phyloP scores from a whole-genome alignment of 2,329 filamentous ascomycete species.

The Diaporthe destruens region DNA sequence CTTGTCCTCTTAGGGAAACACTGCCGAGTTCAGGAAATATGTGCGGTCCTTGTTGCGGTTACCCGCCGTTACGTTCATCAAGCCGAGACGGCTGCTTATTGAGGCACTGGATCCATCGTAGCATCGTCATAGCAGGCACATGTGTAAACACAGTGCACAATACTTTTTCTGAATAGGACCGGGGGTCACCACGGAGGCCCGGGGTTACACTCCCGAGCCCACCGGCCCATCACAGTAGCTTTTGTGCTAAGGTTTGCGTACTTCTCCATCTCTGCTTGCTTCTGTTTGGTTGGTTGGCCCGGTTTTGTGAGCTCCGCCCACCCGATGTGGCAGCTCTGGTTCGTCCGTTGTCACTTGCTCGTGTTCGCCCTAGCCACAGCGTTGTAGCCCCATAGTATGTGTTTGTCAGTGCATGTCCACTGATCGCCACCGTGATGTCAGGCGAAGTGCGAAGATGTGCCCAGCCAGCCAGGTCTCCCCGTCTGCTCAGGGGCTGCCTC shows the following conservation, averaged over 20 bases:
- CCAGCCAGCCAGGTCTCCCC: not conserved
- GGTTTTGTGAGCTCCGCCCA: constrained; percentile 23
- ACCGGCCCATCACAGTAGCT: not conserved
- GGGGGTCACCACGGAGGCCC: constrained; percentile 9
- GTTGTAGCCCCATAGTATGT: constrained; percentile 16
- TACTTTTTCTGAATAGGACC: not conserved
- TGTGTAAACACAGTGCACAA: not conserved
- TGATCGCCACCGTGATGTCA: constrained; percentile 35
- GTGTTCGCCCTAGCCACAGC: constrained; percentile 22
- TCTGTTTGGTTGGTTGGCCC: not conserved
- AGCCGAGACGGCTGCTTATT: constrained; percentile 19
- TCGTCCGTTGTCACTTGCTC: constrained; percentile 4
- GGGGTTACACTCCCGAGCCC: constrained; percentile 11
- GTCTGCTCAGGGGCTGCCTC: constrained; percentile 26
- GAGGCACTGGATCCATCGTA: not conserved
- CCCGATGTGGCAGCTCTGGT: constrained; percentile 18
- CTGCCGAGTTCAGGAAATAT: constrained; percentile 23
- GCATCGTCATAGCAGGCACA: constrained; percentile 9
- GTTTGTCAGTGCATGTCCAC: constrained; percentile 31
- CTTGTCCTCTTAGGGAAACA: not conserved
- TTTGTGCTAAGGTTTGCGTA: constrained; percentile 14
- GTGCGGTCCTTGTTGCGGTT: not conserved
- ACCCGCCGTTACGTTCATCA: constrained; percentile 7
- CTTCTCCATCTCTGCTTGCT: not conserved
- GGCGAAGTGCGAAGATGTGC: constrained; percentile 26